Evolutionary conservation across 352 stramenopile genomes (phyloP).

Genomic region (Globisporangium spiculum): DNA sequence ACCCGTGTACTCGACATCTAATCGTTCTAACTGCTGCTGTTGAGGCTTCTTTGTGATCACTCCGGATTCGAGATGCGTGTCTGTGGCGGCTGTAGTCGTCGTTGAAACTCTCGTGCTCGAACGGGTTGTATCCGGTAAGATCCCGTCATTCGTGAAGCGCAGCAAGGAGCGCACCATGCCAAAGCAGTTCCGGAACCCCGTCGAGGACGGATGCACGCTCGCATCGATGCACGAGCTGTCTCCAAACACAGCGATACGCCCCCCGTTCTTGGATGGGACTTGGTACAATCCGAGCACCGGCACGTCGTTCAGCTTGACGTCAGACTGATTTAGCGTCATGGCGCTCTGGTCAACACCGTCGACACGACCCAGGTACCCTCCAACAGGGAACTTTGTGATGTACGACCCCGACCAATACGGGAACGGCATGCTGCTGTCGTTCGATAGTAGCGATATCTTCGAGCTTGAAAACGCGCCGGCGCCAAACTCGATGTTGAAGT

Average conservation of each 20-base stretch:
- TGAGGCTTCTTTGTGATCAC: background rate
- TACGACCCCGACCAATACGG: slow-evolving; percentile 68
- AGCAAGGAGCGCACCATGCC: slow-evolving; percentile 56
- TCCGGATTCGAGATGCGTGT: background rate
- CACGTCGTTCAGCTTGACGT: slow-evolving; percentile 30
- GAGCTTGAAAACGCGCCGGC: slow-evolving; percentile 51
- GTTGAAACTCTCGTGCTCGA: background rate
- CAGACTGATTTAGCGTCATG: slow-evolving; percentile 45
- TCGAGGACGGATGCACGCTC: slow-evolving; percentile 35
- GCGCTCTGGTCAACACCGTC: slow-evolving; percentile 54
- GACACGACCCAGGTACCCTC: slow-evolving; percentile 57
- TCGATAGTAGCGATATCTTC: slow-evolving; percentile 41
- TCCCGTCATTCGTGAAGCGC: slow-evolving; percentile 53
- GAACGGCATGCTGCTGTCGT: slow-evolving; percentile 28
- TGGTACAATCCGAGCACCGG: slow-evolving; percentile 69
- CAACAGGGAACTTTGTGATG: slow-evolving; percentile 63
- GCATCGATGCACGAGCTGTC: slow-evolving; percentile 74
- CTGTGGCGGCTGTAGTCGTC: background rate
- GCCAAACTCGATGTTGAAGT: slow-evolving; percentile 71
- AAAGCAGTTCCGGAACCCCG: slow-evolving; percentile 58
- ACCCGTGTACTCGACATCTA: slow-evolving; percentile 35
- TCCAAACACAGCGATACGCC: slow-evolving; percentile 73
- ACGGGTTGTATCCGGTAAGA: slow-evolving; percentile 15
- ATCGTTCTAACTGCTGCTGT: slow-evolving; percentile 22
- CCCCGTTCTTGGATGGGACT: slow-evolving; percentile 50